phyloP scores from a whole-genome alignment of 306 rosid species.

The Delonix regia region DNA sequence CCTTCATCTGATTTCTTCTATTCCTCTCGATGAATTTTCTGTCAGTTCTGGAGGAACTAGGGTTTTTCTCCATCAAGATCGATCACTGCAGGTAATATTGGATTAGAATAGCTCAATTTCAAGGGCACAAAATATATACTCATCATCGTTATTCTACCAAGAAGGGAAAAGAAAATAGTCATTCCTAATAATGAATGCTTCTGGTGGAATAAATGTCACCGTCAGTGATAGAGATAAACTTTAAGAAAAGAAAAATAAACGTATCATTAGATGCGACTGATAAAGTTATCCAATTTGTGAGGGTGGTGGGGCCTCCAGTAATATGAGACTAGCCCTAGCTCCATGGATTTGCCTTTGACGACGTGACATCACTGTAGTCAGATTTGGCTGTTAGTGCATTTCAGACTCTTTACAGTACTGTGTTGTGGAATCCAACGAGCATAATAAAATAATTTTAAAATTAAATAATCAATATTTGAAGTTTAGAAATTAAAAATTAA shows the following conservation, averaged over 20 bases:
- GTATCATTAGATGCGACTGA: conserved; percentile 31
- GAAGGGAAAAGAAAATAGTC: not conserved
- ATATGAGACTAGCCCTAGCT: not conserved
- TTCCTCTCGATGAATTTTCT: conserved; percentile 66
- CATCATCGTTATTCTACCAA: too few relatives aligned
- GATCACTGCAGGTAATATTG: not conserved
- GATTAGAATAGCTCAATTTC: not conserved
- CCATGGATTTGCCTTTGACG: not conserved
- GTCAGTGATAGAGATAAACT: conserved; percentile 3
- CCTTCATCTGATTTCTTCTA: conserved; percentile 77
- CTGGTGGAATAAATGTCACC: not conserved
- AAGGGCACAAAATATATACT: not conserved
- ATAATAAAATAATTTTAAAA: too few relatives aligned
- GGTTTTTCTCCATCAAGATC: conserved; percentile 55
- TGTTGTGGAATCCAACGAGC: too few relatives aligned
- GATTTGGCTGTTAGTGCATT: too few relatives aligned
- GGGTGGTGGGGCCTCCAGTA: conserved; percentile 34
- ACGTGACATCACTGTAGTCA: too few relatives aligned
- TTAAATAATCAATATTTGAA: too few relatives aligned
- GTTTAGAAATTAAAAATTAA: too few relatives aligned
- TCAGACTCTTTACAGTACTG: too few relatives aligned
- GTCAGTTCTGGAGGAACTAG: conserved; percentile 61
- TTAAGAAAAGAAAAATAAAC: conserved; percentile 35
- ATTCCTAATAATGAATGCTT: conserved; percentile 1
- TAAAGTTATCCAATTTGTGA: conserved; percentile 26